A percentile compares a stretch with the other conserved stretches of the same genome.
phyloP scores from a whole-genome alignment of 2,329 filamentous ascomycete species.

The Fusarium sp. region DNA sequence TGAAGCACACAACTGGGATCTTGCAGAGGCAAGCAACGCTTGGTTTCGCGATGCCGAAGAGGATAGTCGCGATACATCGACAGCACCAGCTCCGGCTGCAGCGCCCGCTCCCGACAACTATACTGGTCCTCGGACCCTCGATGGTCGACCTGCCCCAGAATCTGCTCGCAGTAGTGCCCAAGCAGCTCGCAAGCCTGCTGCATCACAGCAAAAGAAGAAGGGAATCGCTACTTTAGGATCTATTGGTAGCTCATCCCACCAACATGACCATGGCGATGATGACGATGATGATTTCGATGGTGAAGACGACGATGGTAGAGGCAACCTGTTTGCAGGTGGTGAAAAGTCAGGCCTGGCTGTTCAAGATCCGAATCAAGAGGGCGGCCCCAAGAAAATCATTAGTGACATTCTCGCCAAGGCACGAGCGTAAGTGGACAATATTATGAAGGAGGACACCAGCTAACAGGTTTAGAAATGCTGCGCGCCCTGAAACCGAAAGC shows the following conservation, averaged over 20 bases:
- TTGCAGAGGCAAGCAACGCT: conserved; percentile 71
- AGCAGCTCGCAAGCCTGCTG: conserved; percentile 54
- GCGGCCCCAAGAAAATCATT: conserved; percentile 68
- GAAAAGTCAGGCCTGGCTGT: conserved; percentile 84
- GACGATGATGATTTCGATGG: conserved; percentile 69
- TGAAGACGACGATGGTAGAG: conserved; percentile 69
- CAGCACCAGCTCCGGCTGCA: conserved; percentile 61
- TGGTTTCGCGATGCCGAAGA: conserved; percentile 68
- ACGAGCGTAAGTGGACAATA: conserved; percentile 63
- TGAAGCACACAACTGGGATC: conserved; percentile 74
- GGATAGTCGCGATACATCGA: conserved; percentile 62
- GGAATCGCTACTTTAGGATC: conserved; percentile 74
- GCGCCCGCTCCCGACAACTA: conserved; percentile 58
- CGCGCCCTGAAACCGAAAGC: conserved; percentile 64
- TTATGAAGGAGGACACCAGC: neutral
- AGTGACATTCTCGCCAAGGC: conserved; percentile 75
- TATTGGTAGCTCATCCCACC: conserved; percentile 62
- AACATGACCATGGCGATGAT: conserved; percentile 70
- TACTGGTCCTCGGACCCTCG: conserved; percentile 72
- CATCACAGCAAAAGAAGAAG: conserved; percentile 64
- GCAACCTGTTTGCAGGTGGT: conserved; percentile 84
- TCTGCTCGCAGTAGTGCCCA: conserved; percentile 49
- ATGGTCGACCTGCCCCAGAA: conserved; percentile 70
- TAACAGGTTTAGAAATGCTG: conserved; percentile 67
- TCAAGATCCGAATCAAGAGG: conserved; percentile 69